Percentiles rank a stretch among this genome's conserved stretches.
phyloP scores from a whole-genome alignment of 1,139 yeast genomes.

The Suhomyces yuchorum region DNA sequence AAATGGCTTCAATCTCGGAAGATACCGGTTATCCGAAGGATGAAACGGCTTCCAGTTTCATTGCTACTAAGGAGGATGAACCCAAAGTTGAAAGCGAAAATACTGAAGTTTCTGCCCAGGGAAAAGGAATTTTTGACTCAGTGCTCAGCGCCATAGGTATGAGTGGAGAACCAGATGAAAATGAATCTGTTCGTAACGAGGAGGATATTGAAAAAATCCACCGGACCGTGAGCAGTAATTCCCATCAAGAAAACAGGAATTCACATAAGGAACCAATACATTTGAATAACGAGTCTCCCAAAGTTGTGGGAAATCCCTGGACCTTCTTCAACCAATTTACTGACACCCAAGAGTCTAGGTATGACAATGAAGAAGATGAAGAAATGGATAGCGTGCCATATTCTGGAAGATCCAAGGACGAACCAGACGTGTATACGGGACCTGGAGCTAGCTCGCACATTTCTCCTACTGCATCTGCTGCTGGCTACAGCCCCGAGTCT shows the following conservation, averaged over 20 bases:
- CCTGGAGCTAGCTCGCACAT: constrained; percentile 2
- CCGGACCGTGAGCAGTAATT: background rate
- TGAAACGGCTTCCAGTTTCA: background rate
- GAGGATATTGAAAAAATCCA: constrained; percentile 1
- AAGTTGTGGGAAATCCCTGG: constrained; percentile 32
- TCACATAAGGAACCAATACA: constrained; percentile 9
- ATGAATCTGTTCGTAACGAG: background rate
- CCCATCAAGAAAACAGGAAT: background rate
- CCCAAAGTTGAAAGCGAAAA: background rate
- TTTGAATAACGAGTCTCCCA: constrained; percentile 20
- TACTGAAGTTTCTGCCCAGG: background rate
- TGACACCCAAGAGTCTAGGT: constrained; percentile 32
- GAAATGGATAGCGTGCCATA: constrained; percentile 17
- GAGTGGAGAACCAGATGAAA: background rate
- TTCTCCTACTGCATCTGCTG: constrained; percentile 1
- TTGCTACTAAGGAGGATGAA: background rate
- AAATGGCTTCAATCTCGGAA: background rate
- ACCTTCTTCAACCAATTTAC: constrained; percentile 26
- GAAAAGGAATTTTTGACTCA: background rate
- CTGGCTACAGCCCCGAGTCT: background rate
- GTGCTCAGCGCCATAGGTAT: background rate
- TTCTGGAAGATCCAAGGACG: constrained; percentile 6
- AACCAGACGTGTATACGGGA: constrained; percentile 3
- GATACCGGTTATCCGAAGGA: background rate
- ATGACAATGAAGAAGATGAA: constrained; percentile 30